A percentile compares a stretch with the other conserved stretches of the same genome.
Evolutionary conservation across 257 asterid species (phyloP).

Genomic region (Penstemon barbatus): DNA sequence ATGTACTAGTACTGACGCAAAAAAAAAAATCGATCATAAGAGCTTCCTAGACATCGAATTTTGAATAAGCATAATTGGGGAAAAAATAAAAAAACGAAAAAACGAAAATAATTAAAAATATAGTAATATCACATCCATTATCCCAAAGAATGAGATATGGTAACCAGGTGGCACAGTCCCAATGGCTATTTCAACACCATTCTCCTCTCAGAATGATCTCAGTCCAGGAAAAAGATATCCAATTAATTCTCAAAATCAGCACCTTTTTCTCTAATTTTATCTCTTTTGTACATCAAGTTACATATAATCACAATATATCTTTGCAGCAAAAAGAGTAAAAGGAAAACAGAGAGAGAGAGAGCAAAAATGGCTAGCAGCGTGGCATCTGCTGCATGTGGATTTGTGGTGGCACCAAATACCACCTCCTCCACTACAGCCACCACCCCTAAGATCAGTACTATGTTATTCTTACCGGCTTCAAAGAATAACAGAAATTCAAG

Average conservation of each 20-base stretch:
- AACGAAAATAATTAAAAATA: not conserved
- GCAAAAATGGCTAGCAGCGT: conserved; percentile 70
- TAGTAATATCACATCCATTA: conserved; percentile 38
- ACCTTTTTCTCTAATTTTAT: conserved; percentile 19
- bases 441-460: conserved; percentile 22
- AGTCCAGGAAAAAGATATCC: conserved; percentile 66
- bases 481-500: conserved; percentile 42
- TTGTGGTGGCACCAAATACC: conserved; percentile 53
- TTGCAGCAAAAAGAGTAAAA: conserved; percentile 16
- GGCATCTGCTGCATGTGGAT: conserved; percentile 68
- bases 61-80: too few species aligned
- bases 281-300: conserved; percentile 25
- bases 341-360: not conserved
- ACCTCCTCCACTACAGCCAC: conserved; percentile 30
- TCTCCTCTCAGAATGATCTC: conserved; percentile 33
- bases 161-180: conserved; percentile 48
- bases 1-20: too few species aligned
- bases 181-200: conserved; percentile 50
- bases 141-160: conserved; percentile 71
- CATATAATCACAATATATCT: not conserved
- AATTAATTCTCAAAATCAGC: conserved; percentile 29
- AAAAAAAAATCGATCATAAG: too few species aligned
- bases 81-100: not conserved
- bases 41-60: too few species aligned
- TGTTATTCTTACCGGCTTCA: conserved; percentile 40